Base-by-base conservation (phyloP, 2,329 filamentous ascomycete genomes). In the Monilinia laxa region DNA sequence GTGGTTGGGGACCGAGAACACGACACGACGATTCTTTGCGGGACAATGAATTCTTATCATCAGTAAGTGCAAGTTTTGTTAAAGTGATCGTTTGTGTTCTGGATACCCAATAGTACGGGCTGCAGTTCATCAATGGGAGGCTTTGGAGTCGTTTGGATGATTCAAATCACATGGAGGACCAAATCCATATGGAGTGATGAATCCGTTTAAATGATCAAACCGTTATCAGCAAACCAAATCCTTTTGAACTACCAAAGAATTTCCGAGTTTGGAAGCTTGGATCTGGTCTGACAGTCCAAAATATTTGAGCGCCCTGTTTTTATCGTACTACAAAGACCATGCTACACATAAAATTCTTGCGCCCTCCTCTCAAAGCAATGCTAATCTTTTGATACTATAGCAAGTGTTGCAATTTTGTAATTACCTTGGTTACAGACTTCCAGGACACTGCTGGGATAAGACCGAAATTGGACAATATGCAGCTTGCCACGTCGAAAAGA, bases 401-500 rank as follows among this genome's bases (percentile, higher is more conserved):
- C 45, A 38, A 51, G 54, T 65, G 16, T 16, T 65, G 18, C 40
- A 51, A 49, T 65, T 65, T n/a, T 65, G 63, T 31, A 58, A 57
- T 31, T 49, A 35, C 5, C n/a, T 65, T 9, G 63, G 63, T 16
- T 58, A 49, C 12, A 47, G 47, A n/a, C 52, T 65, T 14, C 63
- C 28, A 4, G 23, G n/a, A 3, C 58, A 65, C n/a, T 49, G 52
- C 25, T 49, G 53, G 52, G 63, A 65, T 35, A 59, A 51, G 14
- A 59, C n/a, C 18, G 38, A 57, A 65, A 16, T 47, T 1, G 63
- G 63, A n/a, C 35, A 42, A 49, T 65, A 38, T n/a, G 54, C 54
- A 25, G 63, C 63, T 20, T 65, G 63, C 10, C 63, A 65, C 7
- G 63, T 65, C 12, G 54, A 65, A 45, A 65, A 65, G 20, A 57